phyloP scores from a whole-genome alignment of 2,329 filamentous ascomycete genomes.

The Talaromyces albobiverticillius region DNA sequence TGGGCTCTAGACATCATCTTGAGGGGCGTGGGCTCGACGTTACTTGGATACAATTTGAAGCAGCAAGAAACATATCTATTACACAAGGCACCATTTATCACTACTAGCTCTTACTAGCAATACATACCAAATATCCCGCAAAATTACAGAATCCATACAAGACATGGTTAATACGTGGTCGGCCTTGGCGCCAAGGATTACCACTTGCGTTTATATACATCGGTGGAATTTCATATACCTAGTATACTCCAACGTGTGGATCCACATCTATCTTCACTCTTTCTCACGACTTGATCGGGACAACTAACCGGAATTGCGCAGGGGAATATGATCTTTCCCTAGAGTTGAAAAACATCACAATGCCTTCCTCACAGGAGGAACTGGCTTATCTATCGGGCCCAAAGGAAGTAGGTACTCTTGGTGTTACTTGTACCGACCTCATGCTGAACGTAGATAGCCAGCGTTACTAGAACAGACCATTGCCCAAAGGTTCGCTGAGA shows the following conservation, averaged over 20 bases:
- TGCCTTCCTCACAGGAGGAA: not conserved
- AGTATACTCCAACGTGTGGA: not conserved
- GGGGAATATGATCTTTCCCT: not conserved
- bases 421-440: not conserved
- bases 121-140: not conserved
- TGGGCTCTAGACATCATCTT: not conserved
- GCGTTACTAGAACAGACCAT: not conserved
- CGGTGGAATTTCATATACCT: not conserved
- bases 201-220: not conserved
- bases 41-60: not conserved
- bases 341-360: not conserved
- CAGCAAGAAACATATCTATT: not conserved
- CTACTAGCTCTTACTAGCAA: not conserved
- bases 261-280: not conserved
- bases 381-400: not conserved
- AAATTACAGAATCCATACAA: not conserved
- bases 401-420: not conserved
- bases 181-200: not conserved
- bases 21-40: not conserved
- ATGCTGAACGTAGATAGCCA: not conserved
- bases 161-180: too few relatives aligned
- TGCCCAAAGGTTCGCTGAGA: not conserved
- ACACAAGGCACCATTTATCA: not conserved
- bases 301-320: not conserved
- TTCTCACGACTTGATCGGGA: not conserved